Conservation (phyloP, 2,329 filamentous ascomycete genomes). For the Claviceps pazoutovae region DNA sequence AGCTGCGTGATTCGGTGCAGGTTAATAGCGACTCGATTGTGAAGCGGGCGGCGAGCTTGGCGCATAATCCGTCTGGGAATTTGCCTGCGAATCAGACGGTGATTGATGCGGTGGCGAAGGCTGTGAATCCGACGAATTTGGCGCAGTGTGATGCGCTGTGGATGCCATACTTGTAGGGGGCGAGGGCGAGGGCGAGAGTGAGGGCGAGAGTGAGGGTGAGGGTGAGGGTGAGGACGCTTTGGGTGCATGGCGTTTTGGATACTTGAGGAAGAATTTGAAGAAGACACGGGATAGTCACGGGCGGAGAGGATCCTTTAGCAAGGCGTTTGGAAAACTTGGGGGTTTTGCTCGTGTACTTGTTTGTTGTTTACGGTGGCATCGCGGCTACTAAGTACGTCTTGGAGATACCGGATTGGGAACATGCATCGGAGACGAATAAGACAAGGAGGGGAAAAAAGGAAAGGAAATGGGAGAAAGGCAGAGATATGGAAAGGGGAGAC, state of each 20-base stretch:
- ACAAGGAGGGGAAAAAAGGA: not conserved
- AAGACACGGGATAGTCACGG: not conserved
- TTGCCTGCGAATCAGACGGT: conserved; percentile 94
- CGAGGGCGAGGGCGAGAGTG: not conserved
- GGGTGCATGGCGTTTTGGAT: no score
- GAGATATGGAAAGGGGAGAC: not conserved
- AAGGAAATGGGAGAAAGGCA: not conserved
- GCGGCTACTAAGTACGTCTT: not conserved
- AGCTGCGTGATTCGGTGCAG: conserved; percentile 67
- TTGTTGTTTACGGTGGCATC: not conserved
- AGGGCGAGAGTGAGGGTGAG: not conserved
- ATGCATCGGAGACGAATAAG: not conserved
- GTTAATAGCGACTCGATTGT: conserved; percentile 83
- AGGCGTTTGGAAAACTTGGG: conserved; percentile 6
- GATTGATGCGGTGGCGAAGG: conserved; percentile 84
- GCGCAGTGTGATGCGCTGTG: conserved; percentile 82
- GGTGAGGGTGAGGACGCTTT: not conserved
- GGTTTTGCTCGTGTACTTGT: not conserved
- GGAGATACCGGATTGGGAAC: not conserved
- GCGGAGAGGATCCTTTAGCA: conserved; percentile 4
- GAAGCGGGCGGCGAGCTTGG: conserved; percentile 75
- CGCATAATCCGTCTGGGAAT: conserved; percentile 62
- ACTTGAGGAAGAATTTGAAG: not conserved
- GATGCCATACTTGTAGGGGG: conserved; percentile 61
- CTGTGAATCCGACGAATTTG: conserved; percentile 82